These are phyloP conservation scores for Luffa aegyptiaca DNA, from an alignment of 306 rosid species.

Conservation along the genomic window DNA sequence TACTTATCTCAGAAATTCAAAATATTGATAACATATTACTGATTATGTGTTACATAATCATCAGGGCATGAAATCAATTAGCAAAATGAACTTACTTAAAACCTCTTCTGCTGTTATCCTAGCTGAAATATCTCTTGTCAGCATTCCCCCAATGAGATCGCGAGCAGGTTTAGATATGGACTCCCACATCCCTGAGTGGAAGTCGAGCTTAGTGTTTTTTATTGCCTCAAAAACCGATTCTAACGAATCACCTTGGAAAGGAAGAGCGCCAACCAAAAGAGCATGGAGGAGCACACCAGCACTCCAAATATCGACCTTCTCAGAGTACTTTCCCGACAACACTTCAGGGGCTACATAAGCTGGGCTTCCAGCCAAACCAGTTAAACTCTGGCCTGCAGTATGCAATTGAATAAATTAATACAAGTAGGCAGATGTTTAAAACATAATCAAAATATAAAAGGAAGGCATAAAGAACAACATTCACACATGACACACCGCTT, in stretches of 20 bases:
- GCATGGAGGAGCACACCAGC: slow-evolving; percentile 92
- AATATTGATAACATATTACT: not conserved
- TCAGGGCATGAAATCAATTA: not conserved
- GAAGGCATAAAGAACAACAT: not conserved
- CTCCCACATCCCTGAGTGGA: slow-evolving; percentile 72
- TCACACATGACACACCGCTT: not conserved
- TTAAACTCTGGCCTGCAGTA: slow-evolving; percentile 72
- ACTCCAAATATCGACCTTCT: slow-evolving; percentile 98
- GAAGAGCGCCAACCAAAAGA: slow-evolving; percentile 78
- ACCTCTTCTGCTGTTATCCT: slow-evolving; percentile 97
- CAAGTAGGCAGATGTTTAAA: not conserved
- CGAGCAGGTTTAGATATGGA: slow-evolving; percentile 78
- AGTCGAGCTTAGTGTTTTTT: slow-evolving; percentile 62
- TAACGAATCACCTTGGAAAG: slow-evolving; percentile 79
- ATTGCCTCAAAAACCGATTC: slow-evolving; percentile 92
- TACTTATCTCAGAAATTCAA: not conserved
- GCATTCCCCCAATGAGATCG: slow-evolving; percentile 90
- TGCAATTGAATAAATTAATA: not conserved
- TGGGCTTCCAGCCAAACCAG: slow-evolving; percentile 98
- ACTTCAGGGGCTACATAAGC: slow-evolving; percentile 99
- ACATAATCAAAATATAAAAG: not conserved
- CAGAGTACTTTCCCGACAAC: slow-evolving; percentile 60
- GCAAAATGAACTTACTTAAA: slow-evolving; percentile 53
- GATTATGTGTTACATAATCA: not conserved
- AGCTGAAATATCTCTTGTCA: slow-evolving; percentile 72